Conservation (phyloP, 768 basidiomycete species). For the Suillus spraguei region DNA sequence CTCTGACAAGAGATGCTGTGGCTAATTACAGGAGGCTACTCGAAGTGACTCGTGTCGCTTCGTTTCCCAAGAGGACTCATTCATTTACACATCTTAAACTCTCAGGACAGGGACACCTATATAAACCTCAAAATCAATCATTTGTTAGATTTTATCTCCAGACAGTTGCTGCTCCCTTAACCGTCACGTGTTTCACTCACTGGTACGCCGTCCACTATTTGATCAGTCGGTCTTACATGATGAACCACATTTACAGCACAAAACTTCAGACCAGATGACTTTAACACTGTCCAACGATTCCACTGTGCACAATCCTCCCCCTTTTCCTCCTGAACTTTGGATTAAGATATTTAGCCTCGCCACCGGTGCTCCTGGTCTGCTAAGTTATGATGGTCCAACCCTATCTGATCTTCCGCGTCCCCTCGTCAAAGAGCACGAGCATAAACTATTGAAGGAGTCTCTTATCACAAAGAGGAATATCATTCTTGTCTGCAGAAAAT, state of each 20-base stretch:
- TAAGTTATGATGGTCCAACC: slow-evolving; percentile 15
- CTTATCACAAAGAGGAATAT: slow-evolving; percentile 26
- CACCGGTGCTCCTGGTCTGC: slow-evolving; percentile 16
- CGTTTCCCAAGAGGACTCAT: slow-evolving; percentile 5
- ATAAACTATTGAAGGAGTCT: slow-evolving; percentile 20
- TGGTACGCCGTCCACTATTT: neutral
- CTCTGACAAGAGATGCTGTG: neutral
- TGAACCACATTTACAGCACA: neutral
- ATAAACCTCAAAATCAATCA: slow-evolving; percentile 11
- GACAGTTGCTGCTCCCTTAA: neutral
- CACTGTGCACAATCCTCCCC: neutral
- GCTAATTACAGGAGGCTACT: neutral
- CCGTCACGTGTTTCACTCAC: neutral
- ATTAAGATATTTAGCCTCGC: slow-evolving; percentile 27
- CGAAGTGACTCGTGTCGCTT: neutral
- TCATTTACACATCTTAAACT: slow-evolving; percentile 11
- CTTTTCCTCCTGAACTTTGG: slow-evolving; percentile 33
- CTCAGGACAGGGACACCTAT: slow-evolving; percentile 20
- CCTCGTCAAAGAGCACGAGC: slow-evolving; percentile 22
- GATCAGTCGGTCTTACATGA: neutral
- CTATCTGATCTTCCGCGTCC: slow-evolving; percentile 23
- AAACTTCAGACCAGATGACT: slow-evolving; percentile 16
- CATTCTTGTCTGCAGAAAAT: slow-evolving; percentile 26
- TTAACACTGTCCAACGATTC: slow-evolving; percentile 5
- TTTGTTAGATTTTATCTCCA: slow-evolving; percentile 6